Base-by-base conservation (phyloP, 192 early-diverging fungal genomes). In the Spizellomyces punctatus region DNA sequence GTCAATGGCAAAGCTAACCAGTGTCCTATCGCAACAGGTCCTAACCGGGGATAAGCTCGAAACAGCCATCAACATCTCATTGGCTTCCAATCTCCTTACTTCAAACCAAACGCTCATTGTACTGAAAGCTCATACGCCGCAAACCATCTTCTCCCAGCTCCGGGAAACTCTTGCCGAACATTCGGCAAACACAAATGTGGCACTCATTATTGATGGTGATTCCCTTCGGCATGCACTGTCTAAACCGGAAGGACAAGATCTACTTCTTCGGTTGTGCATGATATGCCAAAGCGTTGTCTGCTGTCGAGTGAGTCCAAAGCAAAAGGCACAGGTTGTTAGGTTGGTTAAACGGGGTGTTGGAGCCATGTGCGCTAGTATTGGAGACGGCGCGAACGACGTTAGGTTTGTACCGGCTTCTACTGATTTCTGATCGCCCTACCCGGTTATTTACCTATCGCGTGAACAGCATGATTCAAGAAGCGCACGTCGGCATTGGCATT, bases 371-470 rank as follows among this genome's bases (percentile, higher is more conserved):
- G 72, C 93, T 49, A 91, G 91, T 10, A 94, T 97, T 57, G 95
- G 95, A 46, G 95, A 97, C 56, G 95, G 95, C 14, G 95, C 92
- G 58, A 97, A 97, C 72, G 95, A 97, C 64, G 92, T 96, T 80
- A 72, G 72, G 56, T 72, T 27, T 8, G 63, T 2, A 68, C 10
- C 4, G 16, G 16, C 47, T 67, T 22, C 36, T 42, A 22, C 65
- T 36, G 27, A 36, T 36, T 36, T 36, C 27, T 36, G 27, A 3
- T 36, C 0, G 27, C 62, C n/a, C 10, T 65, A 17, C 47, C 10
- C 10, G 17, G n/a, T 58, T 58, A 3, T 66, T 66, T 64, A 36
- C 27, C 27, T 36, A 36, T 19, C 19, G n/a, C 17, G 42, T 4
- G 17, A 36, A 62, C 83, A 90, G 91, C 19, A 97, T 97, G 95